phyloP scores from a whole-genome alignment of 495 filamentous ascomycete genomes.

The Staphylotrichum longicolle region DNA sequence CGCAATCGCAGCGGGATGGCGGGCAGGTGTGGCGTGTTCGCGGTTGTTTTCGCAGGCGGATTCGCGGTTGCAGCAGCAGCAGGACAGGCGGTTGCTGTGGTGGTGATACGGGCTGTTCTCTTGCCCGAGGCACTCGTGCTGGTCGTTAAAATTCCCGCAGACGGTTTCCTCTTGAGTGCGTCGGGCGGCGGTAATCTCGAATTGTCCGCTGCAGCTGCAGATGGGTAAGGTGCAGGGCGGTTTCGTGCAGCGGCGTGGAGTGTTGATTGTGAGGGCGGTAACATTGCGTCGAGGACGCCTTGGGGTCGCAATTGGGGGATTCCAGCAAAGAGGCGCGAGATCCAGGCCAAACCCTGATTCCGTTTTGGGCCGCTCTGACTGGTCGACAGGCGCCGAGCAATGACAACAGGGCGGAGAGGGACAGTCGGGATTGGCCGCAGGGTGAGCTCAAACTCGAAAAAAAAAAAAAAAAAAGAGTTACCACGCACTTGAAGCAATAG shows the following conservation, averaged over 20 bases:
- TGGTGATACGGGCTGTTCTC: conserved; percentile 34
- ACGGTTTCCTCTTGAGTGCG: conserved; percentile 25
- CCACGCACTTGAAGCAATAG: neutral
- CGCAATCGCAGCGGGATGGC: conserved; percentile 35
- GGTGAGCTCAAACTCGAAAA: neutral
- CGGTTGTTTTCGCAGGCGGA: neutral
- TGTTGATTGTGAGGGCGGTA: conserved; percentile 8
- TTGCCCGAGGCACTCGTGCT: conserved; percentile 27
- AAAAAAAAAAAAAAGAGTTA: neutral
- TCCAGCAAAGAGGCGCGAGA: conserved; percentile 2
- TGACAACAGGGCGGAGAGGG: neutral
- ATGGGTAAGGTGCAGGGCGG: conserved; percentile 8
- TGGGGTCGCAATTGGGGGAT: conserved; percentile 6
- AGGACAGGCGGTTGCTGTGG: conserved; percentile 23
- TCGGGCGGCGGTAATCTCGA: conserved; percentile 1
- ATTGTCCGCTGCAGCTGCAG: conserved; percentile 7
- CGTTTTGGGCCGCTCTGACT: conserved; percentile 34
- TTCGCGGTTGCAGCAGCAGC: conserved; percentile 11
- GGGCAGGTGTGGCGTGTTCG: conserved; percentile 10
- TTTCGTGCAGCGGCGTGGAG: conserved; percentile 6
- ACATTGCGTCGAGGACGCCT: conserved; percentile 16
- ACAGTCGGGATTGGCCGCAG: conserved; percentile 13
- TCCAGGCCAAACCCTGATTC: conserved; percentile 32
- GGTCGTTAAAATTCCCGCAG: conserved; percentile 37
- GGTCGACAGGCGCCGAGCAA: conserved; percentile 28